Evolutionary conservation across 768 basidiomycete species (phyloP).

Genomic region (Phanerochaete carnosa): DNA sequence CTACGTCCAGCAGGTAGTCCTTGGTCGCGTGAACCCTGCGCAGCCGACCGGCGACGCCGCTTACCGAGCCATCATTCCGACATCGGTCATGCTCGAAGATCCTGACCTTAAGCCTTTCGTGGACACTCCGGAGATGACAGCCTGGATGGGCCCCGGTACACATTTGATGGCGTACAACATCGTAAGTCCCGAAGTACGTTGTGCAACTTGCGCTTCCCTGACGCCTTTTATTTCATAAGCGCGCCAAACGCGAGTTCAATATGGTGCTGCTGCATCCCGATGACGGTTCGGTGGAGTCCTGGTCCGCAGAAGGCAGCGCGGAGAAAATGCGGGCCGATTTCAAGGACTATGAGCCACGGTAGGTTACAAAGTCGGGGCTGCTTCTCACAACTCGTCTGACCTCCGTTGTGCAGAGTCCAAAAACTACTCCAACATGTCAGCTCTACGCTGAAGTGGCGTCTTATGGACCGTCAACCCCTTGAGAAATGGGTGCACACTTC

Average conservation of each 20-base stretch:
- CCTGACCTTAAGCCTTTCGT: conserved; percentile 49
- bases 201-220: background rate
- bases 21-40: conserved; percentile 40
- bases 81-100: conserved; percentile 42
- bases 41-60: conserved; percentile 60
- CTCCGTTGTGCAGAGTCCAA: conserved; percentile 23
- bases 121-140: conserved; percentile 48
- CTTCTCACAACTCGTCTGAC: background rate
- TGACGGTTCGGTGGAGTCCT: conserved; percentile 38
- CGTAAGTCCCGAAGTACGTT: conserved; percentile 24
- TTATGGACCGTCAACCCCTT: conserved; percentile 40
- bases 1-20: conserved; percentile 45
- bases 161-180: conserved; percentile 46
- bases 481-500: conserved; percentile 35
- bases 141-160: conserved; percentile 55
- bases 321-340: conserved; percentile 42
- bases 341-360: conserved; percentile 40
- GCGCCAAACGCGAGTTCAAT: conserved; percentile 33
- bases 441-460: conserved; percentile 39
- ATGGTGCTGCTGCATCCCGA: conserved; percentile 36
- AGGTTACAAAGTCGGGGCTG: conserved; percentile 1
- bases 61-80: conserved; percentile 52
- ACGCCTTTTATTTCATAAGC: conserved; percentile 14
- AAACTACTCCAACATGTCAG: conserved; percentile 35
- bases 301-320: conserved; percentile 39